A percentile compares a stretch with the other conserved stretches of the same genome.
These are phyloP conservation scores for Boletus fagicola DNA, from an alignment of 768 basidiomycete species.

Conservation along the genomic window DNA sequence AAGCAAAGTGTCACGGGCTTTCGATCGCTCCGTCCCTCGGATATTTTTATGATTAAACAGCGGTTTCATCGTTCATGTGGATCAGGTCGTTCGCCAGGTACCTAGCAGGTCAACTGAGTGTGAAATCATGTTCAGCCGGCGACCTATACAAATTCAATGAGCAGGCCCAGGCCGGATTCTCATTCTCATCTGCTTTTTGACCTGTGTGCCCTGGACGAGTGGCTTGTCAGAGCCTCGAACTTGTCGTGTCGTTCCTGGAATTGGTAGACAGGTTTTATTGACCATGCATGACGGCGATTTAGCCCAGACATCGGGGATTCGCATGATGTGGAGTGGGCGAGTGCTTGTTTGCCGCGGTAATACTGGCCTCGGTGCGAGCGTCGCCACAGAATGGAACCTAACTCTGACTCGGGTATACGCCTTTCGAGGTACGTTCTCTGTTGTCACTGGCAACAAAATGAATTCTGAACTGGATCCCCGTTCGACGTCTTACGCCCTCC, in stretches of 20 bases:
- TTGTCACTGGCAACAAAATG: slow-evolving; percentile 24
- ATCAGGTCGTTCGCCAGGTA: slow-evolving; percentile 20
- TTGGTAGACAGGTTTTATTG: slow-evolving; percentile 5
- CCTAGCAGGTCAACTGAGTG: not conserved
- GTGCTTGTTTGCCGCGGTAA: slow-evolving; percentile 16
- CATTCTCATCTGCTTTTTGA: slow-evolving; percentile 13
- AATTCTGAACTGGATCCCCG: slow-evolving; percentile 29
- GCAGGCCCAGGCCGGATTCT: slow-evolving; percentile 10
- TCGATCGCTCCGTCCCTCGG: slow-evolving; percentile 3
- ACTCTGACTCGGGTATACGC: slow-evolving; percentile 6
- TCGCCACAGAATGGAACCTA: slow-evolving; percentile 5
- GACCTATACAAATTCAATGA: not conserved
- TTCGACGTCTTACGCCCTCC: slow-evolving; percentile 7
- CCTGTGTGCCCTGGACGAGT: not conserved
- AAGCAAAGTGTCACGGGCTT: not conserved
- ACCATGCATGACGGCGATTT: slow-evolving; percentile 22
- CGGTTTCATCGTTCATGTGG: slow-evolving; percentile 18
- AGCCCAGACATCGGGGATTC: slow-evolving; percentile 25
- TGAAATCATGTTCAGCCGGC: not conserved
- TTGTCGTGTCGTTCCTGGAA: slow-evolving; percentile 7
- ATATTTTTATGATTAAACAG: slow-evolving; percentile 1
- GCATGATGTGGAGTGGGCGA: slow-evolving; percentile 11
- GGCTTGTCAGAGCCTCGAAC: slow-evolving; percentile 9
- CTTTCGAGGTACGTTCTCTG: slow-evolving; percentile 18
- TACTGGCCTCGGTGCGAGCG: slow-evolving; percentile 9